Percentiles rank a stretch among this genome's conserved stretches.
These are phyloP conservation scores for Beverwykella pulmonaria DNA, from an alignment of 495 filamentous ascomycete genomes.

Conservation along the genomic window DNA sequence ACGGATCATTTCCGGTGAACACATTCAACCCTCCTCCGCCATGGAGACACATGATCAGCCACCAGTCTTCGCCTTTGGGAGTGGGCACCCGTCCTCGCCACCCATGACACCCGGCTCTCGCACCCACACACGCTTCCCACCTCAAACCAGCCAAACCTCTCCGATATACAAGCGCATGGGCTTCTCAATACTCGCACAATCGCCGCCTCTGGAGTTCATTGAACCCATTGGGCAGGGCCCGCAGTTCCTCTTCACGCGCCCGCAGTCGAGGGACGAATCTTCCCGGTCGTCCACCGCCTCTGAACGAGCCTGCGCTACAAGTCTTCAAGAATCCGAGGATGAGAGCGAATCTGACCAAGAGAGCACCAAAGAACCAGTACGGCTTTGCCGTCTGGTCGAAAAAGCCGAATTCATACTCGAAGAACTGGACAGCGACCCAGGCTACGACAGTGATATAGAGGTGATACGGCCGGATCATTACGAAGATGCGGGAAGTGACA, in stretches of 20 bases:
- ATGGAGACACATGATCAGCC: constrained; percentile 31
- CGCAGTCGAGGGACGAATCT: constrained; percentile 31
- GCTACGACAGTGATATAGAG: constrained; percentile 43
- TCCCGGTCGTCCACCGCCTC: constrained; percentile 38
- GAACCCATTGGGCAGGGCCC: constrained; percentile 36
- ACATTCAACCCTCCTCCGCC: constrained; percentile 11
- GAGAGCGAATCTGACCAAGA: constrained; percentile 33
- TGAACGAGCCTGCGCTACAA: constrained; percentile 25
- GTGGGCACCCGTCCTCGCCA: constrained; percentile 35
- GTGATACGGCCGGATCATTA: constrained; percentile 41
- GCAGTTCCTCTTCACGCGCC: constrained; percentile 36
- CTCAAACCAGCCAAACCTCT: constrained; percentile 39
- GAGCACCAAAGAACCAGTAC: constrained; percentile 15
- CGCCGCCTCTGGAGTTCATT: constrained; percentile 38
- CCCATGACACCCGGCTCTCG: constrained; percentile 37
- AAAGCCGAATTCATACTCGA: constrained; percentile 40
- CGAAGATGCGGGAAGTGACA: constrained; percentile 44
- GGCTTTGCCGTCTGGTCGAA: constrained; percentile 21
- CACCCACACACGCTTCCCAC: constrained; percentile 34
- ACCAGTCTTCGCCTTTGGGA: constrained; percentile 21
- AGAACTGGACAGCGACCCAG: constrained; percentile 41
- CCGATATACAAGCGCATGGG: constrained; percentile 40
- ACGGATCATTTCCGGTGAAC: constrained; percentile 27
- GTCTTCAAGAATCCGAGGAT: constrained; percentile 29
- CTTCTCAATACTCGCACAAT: constrained; percentile 28